phyloP scores from a whole-genome alignment of 1,139 yeast species.

The Candida frijolesensis region DNA sequence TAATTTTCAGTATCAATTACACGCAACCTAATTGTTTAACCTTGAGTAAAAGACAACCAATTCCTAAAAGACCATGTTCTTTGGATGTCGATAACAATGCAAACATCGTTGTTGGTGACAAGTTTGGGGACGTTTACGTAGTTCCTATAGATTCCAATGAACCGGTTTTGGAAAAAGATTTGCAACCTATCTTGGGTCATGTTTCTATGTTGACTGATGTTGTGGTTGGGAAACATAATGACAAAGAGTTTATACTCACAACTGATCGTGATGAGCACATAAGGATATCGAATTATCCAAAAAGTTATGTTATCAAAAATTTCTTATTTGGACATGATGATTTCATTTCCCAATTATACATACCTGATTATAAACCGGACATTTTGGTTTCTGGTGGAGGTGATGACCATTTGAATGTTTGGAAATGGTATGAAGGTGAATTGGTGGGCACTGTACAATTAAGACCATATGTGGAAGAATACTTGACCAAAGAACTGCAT shows the following conservation, averaged over 20 bases:
- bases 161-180: conserved; percentile 39
- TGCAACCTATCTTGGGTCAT: conserved; percentile 84
- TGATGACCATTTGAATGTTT: conserved; percentile 70
- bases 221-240: conserved; percentile 43
- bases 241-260: conserved; percentile 63
- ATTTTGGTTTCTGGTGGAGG: conserved; percentile 86
- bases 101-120: conserved; percentile 79
- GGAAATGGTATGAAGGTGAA: conserved; percentile 70
- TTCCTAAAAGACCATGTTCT: conserved; percentile 90
- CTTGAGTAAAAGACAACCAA: conserved; percentile 69
- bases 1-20: conserved; percentile 55
- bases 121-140: conserved; percentile 91
- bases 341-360: conserved; percentile 66
- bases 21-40: conserved; percentile 33
- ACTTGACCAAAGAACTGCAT: conserved; percentile 55
- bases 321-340: conserved; percentile 89
- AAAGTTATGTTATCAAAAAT: conserved; percentile 72
- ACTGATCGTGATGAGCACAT: conserved; percentile 97
- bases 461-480: conserved; percentile 48
- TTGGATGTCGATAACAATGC: conserved; percentile 57
- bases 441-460: conserved; percentile 53
- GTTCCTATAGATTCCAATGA: conserved; percentile 41
- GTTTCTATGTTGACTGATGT: conserved; percentile 93
- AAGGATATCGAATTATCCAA: conserved; percentile 80
- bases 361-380: conserved; percentile 51